Conservation (phyloP, 2,329 filamentous ascomycete genomes). For the Aspergillus sp. region DNA sequence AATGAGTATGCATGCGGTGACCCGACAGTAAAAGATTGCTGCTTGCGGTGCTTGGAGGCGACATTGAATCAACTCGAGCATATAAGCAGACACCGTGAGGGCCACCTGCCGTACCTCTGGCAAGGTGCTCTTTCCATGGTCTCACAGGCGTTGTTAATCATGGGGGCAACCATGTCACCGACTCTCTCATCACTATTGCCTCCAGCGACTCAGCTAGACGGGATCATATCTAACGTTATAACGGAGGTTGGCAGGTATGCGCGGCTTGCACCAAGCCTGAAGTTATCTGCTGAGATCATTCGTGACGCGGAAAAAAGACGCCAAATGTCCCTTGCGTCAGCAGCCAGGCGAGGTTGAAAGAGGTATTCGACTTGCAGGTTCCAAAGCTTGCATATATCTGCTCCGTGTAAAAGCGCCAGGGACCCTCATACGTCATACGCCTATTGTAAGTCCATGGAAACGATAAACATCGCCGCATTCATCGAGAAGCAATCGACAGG, state of each 20-base stretch:
- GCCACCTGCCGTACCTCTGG: constrained; percentile 84
- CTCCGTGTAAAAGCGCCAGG: not conserved
- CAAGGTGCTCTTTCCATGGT: constrained; percentile 82
- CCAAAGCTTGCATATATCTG: not conserved
- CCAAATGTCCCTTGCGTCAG: constrained; percentile 47
- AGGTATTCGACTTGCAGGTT: not conserved
- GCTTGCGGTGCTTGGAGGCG: constrained; percentile 78
- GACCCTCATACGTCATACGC: not conserved
- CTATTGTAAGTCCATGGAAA: not conserved
- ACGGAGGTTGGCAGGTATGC: constrained; percentile 74
- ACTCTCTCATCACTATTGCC: constrained; percentile 68
- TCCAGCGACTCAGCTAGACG: constrained; percentile 61
- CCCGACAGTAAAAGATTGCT: constrained; percentile 72
- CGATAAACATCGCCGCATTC: not conserved
- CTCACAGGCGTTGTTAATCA: constrained; percentile 76
- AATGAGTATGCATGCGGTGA: constrained; percentile 74
- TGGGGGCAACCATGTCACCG: constrained; percentile 81
- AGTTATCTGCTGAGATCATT: constrained; percentile 76
- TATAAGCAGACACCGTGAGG: constrained; percentile 75
- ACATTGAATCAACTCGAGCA: constrained; percentile 78
- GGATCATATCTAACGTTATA: constrained; percentile 76
- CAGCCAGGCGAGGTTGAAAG: constrained; percentile 8
- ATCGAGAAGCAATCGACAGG: too few species aligned
- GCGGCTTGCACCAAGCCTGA: constrained; percentile 73
- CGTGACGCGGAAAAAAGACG: constrained; percentile 75